These are phyloP conservation scores for Acanthamoeba lenticulata DNA, from an alignment of 208 protist genomes.

Conservation along the genomic window DNA sequence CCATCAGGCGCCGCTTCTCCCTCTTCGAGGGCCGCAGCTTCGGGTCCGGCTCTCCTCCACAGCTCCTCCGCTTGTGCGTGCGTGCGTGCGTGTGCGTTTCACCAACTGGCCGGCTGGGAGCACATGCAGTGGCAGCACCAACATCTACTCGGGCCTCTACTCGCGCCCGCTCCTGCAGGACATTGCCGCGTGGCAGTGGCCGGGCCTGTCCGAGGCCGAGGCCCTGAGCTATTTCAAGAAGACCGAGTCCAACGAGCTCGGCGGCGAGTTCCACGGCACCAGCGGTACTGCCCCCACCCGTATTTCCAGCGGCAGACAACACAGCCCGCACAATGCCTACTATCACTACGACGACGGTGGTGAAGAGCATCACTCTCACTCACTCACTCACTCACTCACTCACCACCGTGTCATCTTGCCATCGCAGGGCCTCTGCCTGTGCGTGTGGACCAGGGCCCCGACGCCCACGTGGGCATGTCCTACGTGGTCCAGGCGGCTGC, in stretches of 20 bases:
- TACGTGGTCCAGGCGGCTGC: neutral
- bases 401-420: neutral
- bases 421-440: neutral
- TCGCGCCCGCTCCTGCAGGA: neutral
- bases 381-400: neutral
- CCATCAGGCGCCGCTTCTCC: neutral
- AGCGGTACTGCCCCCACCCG: neutral
- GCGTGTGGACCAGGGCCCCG: neutral
- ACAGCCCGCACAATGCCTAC: neutral
- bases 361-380: neutral
- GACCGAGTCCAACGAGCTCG: neutral
- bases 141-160: neutral
- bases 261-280: neutral
- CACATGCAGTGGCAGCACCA: neutral
- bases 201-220: neutral
- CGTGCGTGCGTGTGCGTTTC: neutral
- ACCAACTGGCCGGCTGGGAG: no score
- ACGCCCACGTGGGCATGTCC: neutral
- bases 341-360: neutral
- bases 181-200: neutral
- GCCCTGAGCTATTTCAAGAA: constrained; percentile 10
- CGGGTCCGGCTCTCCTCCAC: neutral
- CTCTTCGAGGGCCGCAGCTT: constrained; percentile 52
- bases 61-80: neutral
- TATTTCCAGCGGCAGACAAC: no score